phyloP scores from a whole-genome alignment of 2,329 filamentous ascomycete genomes.

The Incumbomyces lentus region DNA sequence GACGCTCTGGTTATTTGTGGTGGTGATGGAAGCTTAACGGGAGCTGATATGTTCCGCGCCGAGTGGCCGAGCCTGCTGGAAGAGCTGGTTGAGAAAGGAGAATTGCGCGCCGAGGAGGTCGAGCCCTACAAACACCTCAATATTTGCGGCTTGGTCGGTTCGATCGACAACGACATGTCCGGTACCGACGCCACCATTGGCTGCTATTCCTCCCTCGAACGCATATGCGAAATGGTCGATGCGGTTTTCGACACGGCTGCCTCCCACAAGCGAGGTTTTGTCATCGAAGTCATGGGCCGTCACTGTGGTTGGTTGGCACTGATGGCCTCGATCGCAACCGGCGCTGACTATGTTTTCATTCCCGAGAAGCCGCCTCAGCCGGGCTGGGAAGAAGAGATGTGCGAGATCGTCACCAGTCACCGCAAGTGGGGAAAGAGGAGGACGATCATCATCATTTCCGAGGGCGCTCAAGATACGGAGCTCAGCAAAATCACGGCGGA shows the following conservation, averaged over 20 bases:
- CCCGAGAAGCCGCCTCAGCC: slow-evolving; percentile 82
- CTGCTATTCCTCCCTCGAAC: slow-evolving; percentile 82
- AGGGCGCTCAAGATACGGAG: slow-evolving; percentile 78
- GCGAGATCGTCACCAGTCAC: slow-evolving; percentile 65
- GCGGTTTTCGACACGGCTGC: slow-evolving; percentile 88
- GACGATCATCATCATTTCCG: slow-evolving; percentile 95
- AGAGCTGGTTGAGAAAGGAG: slow-evolving; percentile 66
- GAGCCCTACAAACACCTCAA: slow-evolving; percentile 77
- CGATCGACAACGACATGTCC: slow-evolving; percentile 96
- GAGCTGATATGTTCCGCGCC: slow-evolving; percentile 81
- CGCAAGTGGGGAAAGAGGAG: slow-evolving; percentile 83
- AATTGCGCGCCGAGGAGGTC: slow-evolving; percentile 61
- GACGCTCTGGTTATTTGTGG: slow-evolving; percentile 95
- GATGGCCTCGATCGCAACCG: slow-evolving; percentile 90
- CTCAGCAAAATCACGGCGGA: slow-evolving; percentile 72
- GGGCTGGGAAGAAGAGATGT: slow-evolving; percentile 88
- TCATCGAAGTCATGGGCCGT: slow-evolving; percentile 96
- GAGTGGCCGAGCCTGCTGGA: slow-evolving; percentile 85
- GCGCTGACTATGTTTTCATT: slow-evolving; percentile 93
- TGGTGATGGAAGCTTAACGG: slow-evolving; percentile 90
- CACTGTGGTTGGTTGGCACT: slow-evolving; percentile 97
- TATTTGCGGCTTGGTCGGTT: slow-evolving; percentile 91
- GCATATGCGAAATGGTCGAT: slow-evolving; percentile 93
- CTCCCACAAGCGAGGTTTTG: slow-evolving; percentile 91
- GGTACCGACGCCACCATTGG: slow-evolving; percentile 96